Conservation (phyloP, 148 eudicot species). For the Vaccinium corymbosum region DNA sequence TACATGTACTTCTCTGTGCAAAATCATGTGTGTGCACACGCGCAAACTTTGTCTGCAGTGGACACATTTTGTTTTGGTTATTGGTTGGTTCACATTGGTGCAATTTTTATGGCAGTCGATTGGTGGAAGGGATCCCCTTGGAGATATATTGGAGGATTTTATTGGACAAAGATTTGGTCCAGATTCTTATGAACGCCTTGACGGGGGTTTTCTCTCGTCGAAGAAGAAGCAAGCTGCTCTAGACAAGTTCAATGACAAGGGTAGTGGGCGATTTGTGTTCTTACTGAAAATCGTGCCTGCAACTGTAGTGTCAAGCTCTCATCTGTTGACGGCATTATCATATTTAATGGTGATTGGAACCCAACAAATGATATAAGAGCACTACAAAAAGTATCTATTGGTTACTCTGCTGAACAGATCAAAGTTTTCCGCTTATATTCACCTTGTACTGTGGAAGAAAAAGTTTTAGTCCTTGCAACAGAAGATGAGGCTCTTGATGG, state of each 20-base stretch:
- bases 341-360: slow-evolving; percentile 70
- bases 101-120: slow-evolving; percentile 28
- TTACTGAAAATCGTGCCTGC: slow-evolving; percentile 68
- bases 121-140: slow-evolving; percentile 31
- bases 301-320: slow-evolving; percentile 45
- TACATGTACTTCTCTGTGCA: background rate
- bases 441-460: slow-evolving; percentile 65
- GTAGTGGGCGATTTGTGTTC: slow-evolving; percentile 54
- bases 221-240: slow-evolving; percentile 56
- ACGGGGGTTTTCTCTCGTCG: slow-evolving; percentile 28
- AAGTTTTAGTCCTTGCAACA: slow-evolving; percentile 52
- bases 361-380: slow-evolving; percentile 58
- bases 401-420: slow-evolving; percentile 42
- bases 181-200: slow-evolving; percentile 64
- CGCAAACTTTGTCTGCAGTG: background rate
- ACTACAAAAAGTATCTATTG: slow-evolving; percentile 52
- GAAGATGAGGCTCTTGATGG: slow-evolving; percentile 37
- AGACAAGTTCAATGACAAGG: slow-evolving; percentile 62
- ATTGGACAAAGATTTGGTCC: slow-evolving; percentile 56
- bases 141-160: slow-evolving; percentile 70
- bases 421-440: slow-evolving; percentile 77
- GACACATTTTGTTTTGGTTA: background rate
- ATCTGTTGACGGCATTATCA: slow-evolving; percentile 56
- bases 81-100: slow-evolving; percentile 3
- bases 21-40: background rate